Base-by-base conservation (phyloP, 306 rosid genomes). In the Sophora flavescens region DNA sequence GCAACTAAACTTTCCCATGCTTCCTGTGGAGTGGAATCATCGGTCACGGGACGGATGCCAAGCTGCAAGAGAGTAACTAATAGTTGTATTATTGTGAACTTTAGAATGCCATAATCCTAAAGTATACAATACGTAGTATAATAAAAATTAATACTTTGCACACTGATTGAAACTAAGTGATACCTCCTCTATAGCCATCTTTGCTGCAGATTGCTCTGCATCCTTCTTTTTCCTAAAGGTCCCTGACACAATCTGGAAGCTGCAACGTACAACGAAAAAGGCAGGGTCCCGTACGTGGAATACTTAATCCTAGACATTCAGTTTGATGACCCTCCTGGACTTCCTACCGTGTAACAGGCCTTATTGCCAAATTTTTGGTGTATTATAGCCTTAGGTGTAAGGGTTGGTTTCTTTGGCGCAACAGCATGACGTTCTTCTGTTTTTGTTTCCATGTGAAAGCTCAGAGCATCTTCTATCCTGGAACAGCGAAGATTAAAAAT, bases 171-270 rank as follows among this genome's bases (percentile, higher is more conserved):
- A 81, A 72, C 53, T 12, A 75, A 60, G 75, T 64, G 53, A 76
- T 73, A 93, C 98, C 97, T 92, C 84, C 81, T 88, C 86, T 48
- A 95, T 58, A 72, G 98, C 98, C 79, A 95, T 81, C 79, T 90
- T 86, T 14, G 98, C 92, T 5, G 98, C 98, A 71, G 93, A 86
- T 80, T 92, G 97, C 84, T 95, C 98, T 28, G 98, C 97, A 28
- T 92, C 97, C 87, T 91, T 92, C 90, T 95, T 95, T 88, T 84
- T 95, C 77, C 70, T 90, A 78, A 87, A 95, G 58, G 75, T 86
- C 57, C 84, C 92, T 14, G 98, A 92, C n/a, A 78, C 77, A 47
- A 95, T 90, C 93, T 10, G 97, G 97, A 78, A 95, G 97, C 82
- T 92, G 87, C 90, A 95, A 88, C 63, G 63, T 80, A 86, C 98